Conservation (phyloP, 805 yeast genomes). For the Metschnikowia amazonensis region DNA sequence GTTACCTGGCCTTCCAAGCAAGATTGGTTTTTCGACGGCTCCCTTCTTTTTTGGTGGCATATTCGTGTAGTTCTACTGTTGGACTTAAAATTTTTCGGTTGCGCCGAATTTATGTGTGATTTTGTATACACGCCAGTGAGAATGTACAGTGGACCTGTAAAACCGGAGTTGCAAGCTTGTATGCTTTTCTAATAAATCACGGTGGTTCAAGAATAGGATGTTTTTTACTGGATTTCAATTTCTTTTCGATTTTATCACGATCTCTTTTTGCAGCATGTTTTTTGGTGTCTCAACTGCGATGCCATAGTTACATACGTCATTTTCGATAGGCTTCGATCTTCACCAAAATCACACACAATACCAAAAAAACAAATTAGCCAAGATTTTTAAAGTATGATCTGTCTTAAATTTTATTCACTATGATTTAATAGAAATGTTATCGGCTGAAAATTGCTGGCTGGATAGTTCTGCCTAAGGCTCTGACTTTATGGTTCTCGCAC, state of each 20-base stretch:
- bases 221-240: background rate
- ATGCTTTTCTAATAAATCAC: background rate
- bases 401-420: too few species aligned
- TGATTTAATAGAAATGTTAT: too few species aligned
- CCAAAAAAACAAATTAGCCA: background rate
- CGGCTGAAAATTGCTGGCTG: too few species aligned
- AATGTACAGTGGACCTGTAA: background rate
- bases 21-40: slow-evolving; percentile 62
- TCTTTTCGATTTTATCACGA: background rate
- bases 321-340: background rate
- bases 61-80: slow-evolving; percentile 3
- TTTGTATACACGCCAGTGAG: slow-evolving; percentile 6
- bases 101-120: slow-evolving; percentile 10
- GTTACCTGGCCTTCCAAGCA: slow-evolving; percentile 47
- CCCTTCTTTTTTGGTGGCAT: slow-evolving; percentile 78
- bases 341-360: background rate
- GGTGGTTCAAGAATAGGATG: background rate
- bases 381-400: background rate
- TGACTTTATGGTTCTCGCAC: slow-evolving; percentile 5
- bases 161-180: background rate
- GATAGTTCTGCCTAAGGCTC: too few species aligned
- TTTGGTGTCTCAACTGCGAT: too few species aligned
- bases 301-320: background rate
- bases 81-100: slow-evolving; percentile 15
- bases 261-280: too few species aligned